phyloP scores from a whole-genome alignment of 2,329 filamentous ascomycete genomes.

The Alternaria postmessia region DNA sequence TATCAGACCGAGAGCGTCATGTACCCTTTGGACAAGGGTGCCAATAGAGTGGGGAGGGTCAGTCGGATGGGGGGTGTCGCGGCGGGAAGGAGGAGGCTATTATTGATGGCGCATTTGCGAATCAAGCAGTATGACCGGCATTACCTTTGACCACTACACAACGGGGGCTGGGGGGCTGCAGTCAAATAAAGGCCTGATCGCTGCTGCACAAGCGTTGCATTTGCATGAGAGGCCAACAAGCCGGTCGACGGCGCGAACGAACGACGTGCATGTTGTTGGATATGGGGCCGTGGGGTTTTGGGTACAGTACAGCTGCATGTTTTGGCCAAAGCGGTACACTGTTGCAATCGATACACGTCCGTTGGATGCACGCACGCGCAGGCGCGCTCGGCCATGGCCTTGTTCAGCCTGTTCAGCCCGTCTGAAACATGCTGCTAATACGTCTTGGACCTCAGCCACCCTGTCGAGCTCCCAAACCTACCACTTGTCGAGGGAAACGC shows the following conservation, averaged over 20 bases:
- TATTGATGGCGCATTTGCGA: conserved; percentile 20
- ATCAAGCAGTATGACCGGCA: conserved; percentile 18
- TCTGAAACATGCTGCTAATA: conserved; percentile 23
- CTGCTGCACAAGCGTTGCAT: conserved; percentile 12
- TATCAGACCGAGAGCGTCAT: conserved; percentile 16
- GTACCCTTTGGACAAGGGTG: conserved; percentile 12
- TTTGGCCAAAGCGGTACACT: conserved; percentile 17
- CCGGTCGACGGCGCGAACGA: conserved; percentile 4
- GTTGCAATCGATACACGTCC: conserved; percentile 24
- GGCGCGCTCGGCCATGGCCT: conserved; percentile 18
- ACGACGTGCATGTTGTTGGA: conserved; percentile 9
- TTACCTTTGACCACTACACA: conserved; percentile 7
- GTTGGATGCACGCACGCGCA: conserved; percentile 17
- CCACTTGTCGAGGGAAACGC: not conserved
- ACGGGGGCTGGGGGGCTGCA: conserved; percentile 4
- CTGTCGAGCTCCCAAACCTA: conserved; percentile 3
- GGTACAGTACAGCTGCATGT: conserved; percentile 12
- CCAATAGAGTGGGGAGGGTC: conserved; percentile 11
- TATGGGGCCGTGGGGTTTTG: conserved; percentile 8
- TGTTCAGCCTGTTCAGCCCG: conserved; percentile 12
- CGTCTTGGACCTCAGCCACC: conserved; percentile 6
- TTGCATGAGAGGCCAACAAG: conserved; percentile 8
- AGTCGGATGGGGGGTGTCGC: conserved; percentile 5
- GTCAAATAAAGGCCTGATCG: conserved; percentile 13
- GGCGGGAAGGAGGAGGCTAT: conserved; percentile 13